Evolutionary conservation across 208 protist genomes (phyloP).

Genomic region (Crithidia expoeki): DNA sequence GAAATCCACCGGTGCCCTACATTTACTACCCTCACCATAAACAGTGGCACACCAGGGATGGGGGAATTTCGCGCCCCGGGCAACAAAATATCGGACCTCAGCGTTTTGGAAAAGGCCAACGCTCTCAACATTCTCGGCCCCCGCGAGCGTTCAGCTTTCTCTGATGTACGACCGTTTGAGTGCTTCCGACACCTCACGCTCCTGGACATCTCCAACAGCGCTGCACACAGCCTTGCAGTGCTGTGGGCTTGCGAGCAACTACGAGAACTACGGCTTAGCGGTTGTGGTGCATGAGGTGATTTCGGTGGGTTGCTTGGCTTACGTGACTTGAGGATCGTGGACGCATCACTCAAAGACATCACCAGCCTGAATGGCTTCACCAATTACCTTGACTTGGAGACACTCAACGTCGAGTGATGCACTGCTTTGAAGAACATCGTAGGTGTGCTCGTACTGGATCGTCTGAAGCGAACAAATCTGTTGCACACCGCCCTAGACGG

Average conservation of each 20-base stretch:
- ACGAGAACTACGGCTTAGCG: neutral
- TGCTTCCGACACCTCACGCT: neutral
- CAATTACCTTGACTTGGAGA: neutral
- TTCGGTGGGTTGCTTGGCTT: neutral
- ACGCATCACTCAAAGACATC: neutral
- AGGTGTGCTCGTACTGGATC: neutral
- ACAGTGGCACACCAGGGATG: neutral
- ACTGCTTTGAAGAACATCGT: neutral
- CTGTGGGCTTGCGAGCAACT: neutral
- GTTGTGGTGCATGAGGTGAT: neutral
- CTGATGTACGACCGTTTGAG: neutral
- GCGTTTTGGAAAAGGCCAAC: neutral
- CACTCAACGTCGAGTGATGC: neutral
- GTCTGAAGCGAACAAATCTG: neutral
- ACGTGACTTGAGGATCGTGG: neutral
- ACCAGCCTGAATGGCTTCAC: neutral
- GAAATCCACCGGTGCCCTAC: neutral
- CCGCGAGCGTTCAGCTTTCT: neutral
- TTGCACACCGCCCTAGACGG: neutral
- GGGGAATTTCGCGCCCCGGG: neutral
- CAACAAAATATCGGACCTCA: neutral
- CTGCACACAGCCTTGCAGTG: neutral
- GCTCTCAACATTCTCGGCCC: neutral
- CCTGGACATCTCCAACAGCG: conserved; percentile 3
- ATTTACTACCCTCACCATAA: neutral